Base-by-base conservation (phyloP, 805 yeast species). In the Schwanniomyces occidentalis region DNA sequence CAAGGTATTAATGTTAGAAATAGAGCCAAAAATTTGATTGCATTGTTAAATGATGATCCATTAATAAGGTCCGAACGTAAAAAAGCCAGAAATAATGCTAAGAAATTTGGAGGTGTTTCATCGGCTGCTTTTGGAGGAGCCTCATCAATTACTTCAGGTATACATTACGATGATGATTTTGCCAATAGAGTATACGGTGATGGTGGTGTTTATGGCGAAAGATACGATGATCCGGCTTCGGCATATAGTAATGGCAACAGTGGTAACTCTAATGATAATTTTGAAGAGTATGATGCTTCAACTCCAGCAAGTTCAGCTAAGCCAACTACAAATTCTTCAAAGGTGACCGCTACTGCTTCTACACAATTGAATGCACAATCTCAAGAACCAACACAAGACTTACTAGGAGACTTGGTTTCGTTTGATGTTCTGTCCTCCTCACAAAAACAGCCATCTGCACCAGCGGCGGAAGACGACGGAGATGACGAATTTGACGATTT, bases 1-100 rank as follows among this genome's bases (percentile, higher is more conserved):
- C 97, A 90, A 64, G 99, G 99, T 34, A 80, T 89, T 47, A 90
- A 91, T 56, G 96, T 93, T 38, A 78, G 99, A 54, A 90, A 87
- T 63, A 79, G 96, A 48, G 83, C 96, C 19, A 85, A 88, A 59
- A 82, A 80, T 44, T 70, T 93, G 42, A 68, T 80, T 16, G 72
- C 71, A 10, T 69, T 93, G 46, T 71, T 93, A 46, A 79, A 79
- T 48, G 95, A 87, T 58, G 95, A 88, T 51, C 71, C 72, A 5
- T 65, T 69, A 58, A 80, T 91, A 34, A 77, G 98, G 44, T 66
- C 78, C 24, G 98, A 90, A 60, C 76, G 98, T 44, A 87, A 85
- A 61, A 87, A 85, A 71, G 89, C 96, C n/a, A 78, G 93, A 48
- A 84, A 81, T 12, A 85, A 88, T 46, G 75, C 88, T 22, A 80